Base-by-base conservation (phyloP, 805 yeast species). In the Komagataella ulmi region DNA sequence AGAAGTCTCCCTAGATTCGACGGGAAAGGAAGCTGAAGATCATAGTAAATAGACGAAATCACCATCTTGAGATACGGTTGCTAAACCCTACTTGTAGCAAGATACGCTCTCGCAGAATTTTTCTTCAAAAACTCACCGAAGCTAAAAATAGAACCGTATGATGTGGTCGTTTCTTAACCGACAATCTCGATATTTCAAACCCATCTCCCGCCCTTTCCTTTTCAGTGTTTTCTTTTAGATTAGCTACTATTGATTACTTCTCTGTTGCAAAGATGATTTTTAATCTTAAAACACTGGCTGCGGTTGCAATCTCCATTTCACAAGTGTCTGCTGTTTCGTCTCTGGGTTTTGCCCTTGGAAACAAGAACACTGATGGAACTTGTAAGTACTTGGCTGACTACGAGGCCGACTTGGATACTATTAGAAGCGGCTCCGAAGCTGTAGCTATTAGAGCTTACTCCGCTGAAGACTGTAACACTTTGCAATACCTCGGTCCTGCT, bases 381-480 rank as follows among this genome's bases (percentile, higher is more conserved):
- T 89, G 97, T 76, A 90, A 89, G 70, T 61, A 78, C 53, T 74
- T 86, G 49, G 65, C 69, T 17, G 95, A 88, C 61, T 91, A 81
- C 70, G 75, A 74, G 59, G 58, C 69, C 49, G 97, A 90, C 65
- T 75, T 91, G 58, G 72, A 73, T 21, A 66, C 72, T 44, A 69
- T 91, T 58, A 8, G 5, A 14, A 12, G 40, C 14, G 40, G 40
- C 14, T 69, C 78, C 50, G 59, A 72, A 48, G 79, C 85, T 71
- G 70, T 93, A 45, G 69, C 71, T 55, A 76, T 77, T 50, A 87
- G 90, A 69, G 85, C 91, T 44, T 91, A 88, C 66, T 93, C 97
- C 30, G 89, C 85, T 49, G 83, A 95, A n/a, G 95, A 88, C 69
- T 91, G 97, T 76, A 83, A 89, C 77, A 86, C 97, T 54, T 75